Evolutionary conservation across 345 rosid species (phyloP), one percentile per base, ranked within the genome.

Genomic region (Corchorus olitorius): DNA sequence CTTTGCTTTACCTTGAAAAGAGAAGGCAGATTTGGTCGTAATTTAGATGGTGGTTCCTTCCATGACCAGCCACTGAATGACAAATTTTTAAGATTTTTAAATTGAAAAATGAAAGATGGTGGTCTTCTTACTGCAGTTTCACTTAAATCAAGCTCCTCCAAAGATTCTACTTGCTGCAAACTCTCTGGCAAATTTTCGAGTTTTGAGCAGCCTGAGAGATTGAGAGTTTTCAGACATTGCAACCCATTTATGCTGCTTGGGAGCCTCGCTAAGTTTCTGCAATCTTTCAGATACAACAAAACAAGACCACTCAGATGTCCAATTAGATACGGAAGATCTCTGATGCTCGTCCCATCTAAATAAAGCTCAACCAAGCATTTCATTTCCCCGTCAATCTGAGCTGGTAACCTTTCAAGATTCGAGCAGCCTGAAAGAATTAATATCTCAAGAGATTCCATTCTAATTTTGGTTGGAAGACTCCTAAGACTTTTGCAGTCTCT

Each of bases 351-450:
- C 65, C 72, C 41, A 65, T 68, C 78, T 22, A 79, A 50, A 58
- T 78, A 77, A 72, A 84, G 58, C 84, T 79, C 54, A 39, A 39
- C 65, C 75, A 84, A 76, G 72, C 82, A 54, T 75, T 52, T 54
- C 79, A 84, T 35, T 59, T 76, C 34, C 33, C 45, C 61, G 75
- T 78, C 6, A 74, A 72, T 50, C 54, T 45, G 48, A 45, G 79
- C 69, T 12, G 84, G 84, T 20, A 83, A 69, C 16, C 77, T 61
- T 64, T 72, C 66, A 52, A 84, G 81, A 39, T 60, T 9, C 67
- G 74, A 72, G 54, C 84, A 84, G 12, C 82, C 80, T 43, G 82
- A 75, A 9, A 84, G 71, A 46, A 75, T 73, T 39, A 84, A 61
- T 64, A 15, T 67, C 69, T 81, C 71, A 58, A 81, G 82, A 11